Evolutionary conservation across 1,139 yeast genomes (phyloP), one percentile per base, ranked within the genome.

Genomic region (Spathaspora sp.): DNA sequence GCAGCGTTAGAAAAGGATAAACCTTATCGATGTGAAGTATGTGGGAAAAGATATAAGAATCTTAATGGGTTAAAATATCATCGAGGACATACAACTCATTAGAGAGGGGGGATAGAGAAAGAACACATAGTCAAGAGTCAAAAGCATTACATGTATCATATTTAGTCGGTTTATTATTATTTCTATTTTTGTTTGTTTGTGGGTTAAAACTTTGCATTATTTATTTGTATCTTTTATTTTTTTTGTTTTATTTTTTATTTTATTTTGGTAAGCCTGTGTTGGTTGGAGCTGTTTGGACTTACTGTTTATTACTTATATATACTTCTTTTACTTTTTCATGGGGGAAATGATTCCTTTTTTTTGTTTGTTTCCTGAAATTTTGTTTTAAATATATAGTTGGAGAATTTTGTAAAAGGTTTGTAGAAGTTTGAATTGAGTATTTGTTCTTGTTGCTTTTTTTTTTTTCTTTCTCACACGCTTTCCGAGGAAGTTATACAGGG

Each of bases 1-100:
- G 82, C 86, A 55, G 96, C 93, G 34, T 81, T 90, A 80, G 99
- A 93, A 65, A 90, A 89, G 73, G 99, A 93, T 71, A 95, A 95
- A 70, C 99, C 99, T 31, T 93, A 93, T 66, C 80, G 97, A 60
- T 93, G 99, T 70, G 98, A 93, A 67, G 97, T 93, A 41, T 93
- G 99, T 69, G 98, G 98, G 47, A 95, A 93, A 70, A 76, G 99
- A 48, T 93, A 93, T 72, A 93, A 95, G 77, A 93, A 93, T 64
- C 76, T 93, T 60, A 93, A 93, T 66, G 99, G 99, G 33, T 78
- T 93, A 66, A 93, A 93, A 69, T 93, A 93, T 65, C 99, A 93
- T 65, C 81, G 98, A 58, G 98, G 97, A 23, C 99, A 93, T 68
- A 86, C 98, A 17, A 91, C 98, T 40, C 98, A 93, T 74, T 91